Evolutionary conservation across 2,329 filamentous ascomycete genomes (phyloP).

Genomic region (Colletotrichum camelliae): DNA sequence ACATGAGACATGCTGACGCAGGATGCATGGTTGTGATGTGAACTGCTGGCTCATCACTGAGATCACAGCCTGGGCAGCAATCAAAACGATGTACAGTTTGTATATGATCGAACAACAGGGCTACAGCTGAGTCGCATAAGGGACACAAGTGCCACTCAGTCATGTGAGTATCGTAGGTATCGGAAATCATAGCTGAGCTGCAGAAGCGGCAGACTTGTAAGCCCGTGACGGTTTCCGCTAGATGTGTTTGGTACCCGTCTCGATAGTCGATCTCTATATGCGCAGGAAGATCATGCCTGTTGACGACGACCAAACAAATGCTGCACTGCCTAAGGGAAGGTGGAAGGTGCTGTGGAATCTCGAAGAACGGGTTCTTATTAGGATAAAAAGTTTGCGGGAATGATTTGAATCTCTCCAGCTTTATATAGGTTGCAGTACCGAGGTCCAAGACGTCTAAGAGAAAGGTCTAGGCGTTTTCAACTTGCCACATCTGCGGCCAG

Average conservation of each 20-base stretch:
- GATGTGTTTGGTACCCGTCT: background rate
- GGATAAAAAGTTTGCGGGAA: background rate
- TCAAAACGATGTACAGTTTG: background rate
- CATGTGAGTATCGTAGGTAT: background rate
- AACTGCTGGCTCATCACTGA: background rate
- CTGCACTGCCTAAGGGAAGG: background rate
- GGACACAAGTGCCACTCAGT: background rate
- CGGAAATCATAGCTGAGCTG: background rate
- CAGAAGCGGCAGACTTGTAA: background rate
- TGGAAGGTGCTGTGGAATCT: background rate
- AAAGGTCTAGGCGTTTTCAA: background rate
- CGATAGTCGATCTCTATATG: background rate
- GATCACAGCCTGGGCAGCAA: background rate
- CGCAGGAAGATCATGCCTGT: background rate
- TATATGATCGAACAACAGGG: background rate
- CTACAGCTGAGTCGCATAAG: background rate
- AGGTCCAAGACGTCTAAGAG: background rate
- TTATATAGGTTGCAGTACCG: background rate
- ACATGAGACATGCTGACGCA: background rate
- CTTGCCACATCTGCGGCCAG: background rate
- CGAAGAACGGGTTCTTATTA: background rate
- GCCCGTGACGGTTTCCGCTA: background rate
- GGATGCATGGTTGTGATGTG: background rate
- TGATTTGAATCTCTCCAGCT: background rate
- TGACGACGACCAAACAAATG: background rate